phyloP scores from a whole-genome alignment of 2,329 filamentous ascomycete genomes.

The Geosmithia flava region DNA sequence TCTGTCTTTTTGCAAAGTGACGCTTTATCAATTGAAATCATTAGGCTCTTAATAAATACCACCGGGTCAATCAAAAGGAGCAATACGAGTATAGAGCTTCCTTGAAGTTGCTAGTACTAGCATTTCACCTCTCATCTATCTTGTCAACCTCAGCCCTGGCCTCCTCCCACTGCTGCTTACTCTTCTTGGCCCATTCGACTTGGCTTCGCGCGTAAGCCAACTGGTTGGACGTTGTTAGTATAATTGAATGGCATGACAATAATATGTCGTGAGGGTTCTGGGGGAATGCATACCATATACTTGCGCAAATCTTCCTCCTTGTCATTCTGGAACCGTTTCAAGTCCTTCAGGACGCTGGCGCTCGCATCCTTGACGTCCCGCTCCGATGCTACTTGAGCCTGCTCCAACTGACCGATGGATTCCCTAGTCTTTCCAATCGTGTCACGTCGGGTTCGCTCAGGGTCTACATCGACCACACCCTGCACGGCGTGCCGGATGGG shows the following conservation, averaged over 20 bases:
- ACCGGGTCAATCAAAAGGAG: not conserved
- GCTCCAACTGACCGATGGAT: constrained; percentile 73
- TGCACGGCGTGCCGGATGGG: constrained; percentile 92
- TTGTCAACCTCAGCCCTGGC: constrained; percentile 78
- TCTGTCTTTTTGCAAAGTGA: not conserved
- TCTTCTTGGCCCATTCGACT: constrained; percentile 86
- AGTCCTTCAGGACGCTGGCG: constrained; percentile 72
- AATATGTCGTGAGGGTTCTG: not conserved
- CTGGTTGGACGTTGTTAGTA: constrained; percentile 35
- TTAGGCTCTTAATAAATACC: not conserved
- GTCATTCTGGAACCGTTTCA: constrained; percentile 86
- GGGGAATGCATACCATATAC: constrained; percentile 72
- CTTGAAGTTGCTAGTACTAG: not conserved
- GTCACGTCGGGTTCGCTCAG: constrained; percentile 82
- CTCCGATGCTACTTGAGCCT: constrained; percentile 77
- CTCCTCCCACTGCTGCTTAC: constrained; percentile 85
- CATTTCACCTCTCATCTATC: constrained; percentile 51
- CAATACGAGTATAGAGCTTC: not conserved
- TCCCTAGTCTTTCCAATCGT: constrained; percentile 94
- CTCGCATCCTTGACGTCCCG: constrained; percentile 92
- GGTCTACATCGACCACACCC: constrained; percentile 91
- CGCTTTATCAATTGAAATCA: not conserved
- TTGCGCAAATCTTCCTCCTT: constrained; percentile 89
- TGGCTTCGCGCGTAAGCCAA: constrained; percentile 87
- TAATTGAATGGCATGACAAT: not conserved